phyloP scores from a whole-genome alignment of 371 early-diverging fungal species.

The Dichotomocladium elegans region DNA sequence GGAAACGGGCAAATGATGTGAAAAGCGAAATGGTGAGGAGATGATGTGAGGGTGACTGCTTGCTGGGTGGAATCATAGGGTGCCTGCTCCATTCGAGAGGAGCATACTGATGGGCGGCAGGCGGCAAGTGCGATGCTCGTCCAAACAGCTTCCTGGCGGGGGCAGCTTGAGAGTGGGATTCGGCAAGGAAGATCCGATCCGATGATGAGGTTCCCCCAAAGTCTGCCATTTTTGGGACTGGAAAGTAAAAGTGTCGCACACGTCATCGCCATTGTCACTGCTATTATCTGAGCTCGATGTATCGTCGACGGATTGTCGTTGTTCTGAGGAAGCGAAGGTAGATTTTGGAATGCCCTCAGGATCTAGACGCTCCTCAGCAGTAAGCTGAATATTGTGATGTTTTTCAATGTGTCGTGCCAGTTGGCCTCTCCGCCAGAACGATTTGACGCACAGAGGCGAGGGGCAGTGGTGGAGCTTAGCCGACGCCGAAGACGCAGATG shows the following conservation, averaged over 20 bases:
- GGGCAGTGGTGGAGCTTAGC: slow-evolving; percentile 39
- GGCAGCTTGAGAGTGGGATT: not conserved
- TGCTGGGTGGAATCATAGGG: too few species aligned
- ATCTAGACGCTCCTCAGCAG: slow-evolving; percentile 1
- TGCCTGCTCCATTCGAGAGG: too few species aligned
- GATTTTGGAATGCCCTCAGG: slow-evolving; percentile 9
- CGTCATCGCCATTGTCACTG: slow-evolving; percentile 4
- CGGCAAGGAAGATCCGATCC: not conserved
- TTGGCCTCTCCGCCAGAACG: slow-evolving; percentile 45
- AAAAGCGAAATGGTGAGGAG: too few species aligned
- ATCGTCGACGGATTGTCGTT: not conserved
- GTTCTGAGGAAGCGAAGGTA: not conserved
- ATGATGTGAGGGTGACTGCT: too few species aligned
- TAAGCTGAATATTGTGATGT: slow-evolving; percentile 9
- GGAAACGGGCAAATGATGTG: too few species aligned
- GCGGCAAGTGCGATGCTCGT: not conserved
- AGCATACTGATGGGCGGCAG: slow-evolving; percentile 1
- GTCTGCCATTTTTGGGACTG: slow-evolving; percentile 2
- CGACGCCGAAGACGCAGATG: slow-evolving; percentile 1
- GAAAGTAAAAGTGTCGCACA: not conserved
- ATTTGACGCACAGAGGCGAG: slow-evolving; percentile 36
- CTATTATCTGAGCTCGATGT: not conserved
- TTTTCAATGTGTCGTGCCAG: slow-evolving; percentile 39
- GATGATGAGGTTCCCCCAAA: not conserved
- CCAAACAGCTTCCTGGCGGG: not conserved